phyloP scores from a whole-genome alignment of 768 basidiomycete species.

The Termitomyces eurrhizus region DNA sequence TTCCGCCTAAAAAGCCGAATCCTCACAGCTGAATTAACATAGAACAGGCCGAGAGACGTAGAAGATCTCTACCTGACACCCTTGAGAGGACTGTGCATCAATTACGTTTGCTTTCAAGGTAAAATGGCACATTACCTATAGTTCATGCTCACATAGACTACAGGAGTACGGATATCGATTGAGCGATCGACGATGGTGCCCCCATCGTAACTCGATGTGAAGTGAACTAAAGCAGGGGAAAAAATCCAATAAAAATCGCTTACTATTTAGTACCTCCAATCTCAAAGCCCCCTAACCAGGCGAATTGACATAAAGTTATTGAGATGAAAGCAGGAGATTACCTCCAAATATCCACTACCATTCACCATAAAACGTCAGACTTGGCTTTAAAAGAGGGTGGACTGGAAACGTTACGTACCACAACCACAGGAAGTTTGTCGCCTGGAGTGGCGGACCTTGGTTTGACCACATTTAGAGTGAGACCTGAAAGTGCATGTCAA shows the following conservation, averaged over 20 bases:
- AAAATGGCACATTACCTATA: conserved; percentile 29
- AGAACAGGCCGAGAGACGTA: not conserved
- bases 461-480: conserved; percentile 50
- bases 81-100: not conserved
- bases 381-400: not conserved
- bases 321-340: not conserved
- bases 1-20: conserved; percentile 49
- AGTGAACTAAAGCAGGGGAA: not conserved
- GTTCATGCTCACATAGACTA: conserved; percentile 54
- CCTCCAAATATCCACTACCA: conserved; percentile 51
- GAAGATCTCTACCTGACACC: not conserved
- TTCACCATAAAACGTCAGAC: not conserved
- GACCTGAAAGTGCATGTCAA: conserved; percentile 27
- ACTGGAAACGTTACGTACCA: conserved; percentile 30
- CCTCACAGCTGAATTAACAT: conserved; percentile 17
- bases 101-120: not conserved
- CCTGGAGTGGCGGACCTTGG: conserved; percentile 35
- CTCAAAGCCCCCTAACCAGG: conserved; percentile 6
- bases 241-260: not conserved
- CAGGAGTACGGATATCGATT: conserved; percentile 35
- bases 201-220: conserved; percentile 36
- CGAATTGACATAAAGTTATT: not conserved
- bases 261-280: conserved; percentile 1
- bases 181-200: conserved; percentile 40
- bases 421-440: conserved; percentile 50